Conservation (phyloP, 164 flowering plant species). For the Protea cynaroides region DNA sequence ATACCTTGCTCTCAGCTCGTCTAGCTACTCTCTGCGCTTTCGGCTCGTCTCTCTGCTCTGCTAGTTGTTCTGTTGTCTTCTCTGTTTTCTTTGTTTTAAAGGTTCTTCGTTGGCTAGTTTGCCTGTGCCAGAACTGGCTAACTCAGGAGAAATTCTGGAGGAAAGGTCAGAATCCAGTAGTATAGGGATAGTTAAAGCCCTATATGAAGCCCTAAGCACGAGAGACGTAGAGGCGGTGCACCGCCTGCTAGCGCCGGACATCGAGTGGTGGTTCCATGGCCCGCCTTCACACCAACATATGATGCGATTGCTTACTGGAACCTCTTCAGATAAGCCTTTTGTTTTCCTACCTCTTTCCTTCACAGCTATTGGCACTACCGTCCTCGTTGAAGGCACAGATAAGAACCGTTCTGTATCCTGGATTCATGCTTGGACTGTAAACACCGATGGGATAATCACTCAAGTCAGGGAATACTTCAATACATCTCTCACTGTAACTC, state of each 20-base stretch:
- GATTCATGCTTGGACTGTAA: constrained; percentile 82
- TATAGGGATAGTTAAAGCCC: constrained; percentile 59
- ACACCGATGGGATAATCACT: constrained; percentile 57
- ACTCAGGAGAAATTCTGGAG: constrained; percentile 47
- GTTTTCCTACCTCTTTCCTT: constrained; percentile 39
- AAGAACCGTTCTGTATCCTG: constrained; percentile 39
- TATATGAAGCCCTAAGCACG: constrained; percentile 70
- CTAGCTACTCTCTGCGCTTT: no score
- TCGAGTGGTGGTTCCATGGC: constrained; percentile 99
- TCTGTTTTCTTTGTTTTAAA: no score
- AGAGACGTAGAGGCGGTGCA: constrained; percentile 71
- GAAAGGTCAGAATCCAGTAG: constrained; percentile 20
- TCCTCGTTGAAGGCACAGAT: constrained; percentile 70
- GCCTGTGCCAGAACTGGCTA: constrained; percentile 59
- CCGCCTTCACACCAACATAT: constrained; percentile 81
- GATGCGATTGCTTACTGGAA: constrained; percentile 15
- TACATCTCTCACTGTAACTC: constrained; percentile 67
- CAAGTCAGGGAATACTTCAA: constrained; percentile 81
- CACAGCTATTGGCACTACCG: constrained; percentile 44
- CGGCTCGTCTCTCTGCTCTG: no score
- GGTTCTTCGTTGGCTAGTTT: no score
- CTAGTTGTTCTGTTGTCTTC: no score
- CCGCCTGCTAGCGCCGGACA: constrained; percentile 61
- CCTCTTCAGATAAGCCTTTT: constrained; percentile 18
- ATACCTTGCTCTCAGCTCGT: no score